These are phyloP conservation scores for Pneumocystis sp. DNA, from an alignment of 1,139 yeast genomes.

Conservation along the genomic window DNA sequence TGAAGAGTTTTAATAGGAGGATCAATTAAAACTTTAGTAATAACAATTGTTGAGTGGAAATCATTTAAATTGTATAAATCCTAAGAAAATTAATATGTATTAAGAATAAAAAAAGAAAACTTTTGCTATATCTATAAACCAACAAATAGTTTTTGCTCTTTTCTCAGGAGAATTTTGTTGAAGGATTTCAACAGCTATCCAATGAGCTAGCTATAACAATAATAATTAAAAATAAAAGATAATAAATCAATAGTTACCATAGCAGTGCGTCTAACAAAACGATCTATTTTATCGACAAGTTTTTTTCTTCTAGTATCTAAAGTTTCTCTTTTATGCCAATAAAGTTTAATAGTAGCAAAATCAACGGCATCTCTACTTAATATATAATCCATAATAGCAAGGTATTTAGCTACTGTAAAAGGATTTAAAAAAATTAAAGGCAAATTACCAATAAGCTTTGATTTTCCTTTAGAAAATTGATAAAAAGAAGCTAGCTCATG, in stretches of 20 bases:
- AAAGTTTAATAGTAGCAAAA: not conserved
- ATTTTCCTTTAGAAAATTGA: not conserved
- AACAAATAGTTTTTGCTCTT: not conserved
- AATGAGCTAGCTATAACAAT: not conserved
- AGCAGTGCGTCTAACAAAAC: not conserved
- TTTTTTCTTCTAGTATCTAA: not conserved
- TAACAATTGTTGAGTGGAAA: not conserved
- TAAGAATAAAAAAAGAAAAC: not conserved
- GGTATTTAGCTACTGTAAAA: not conserved
- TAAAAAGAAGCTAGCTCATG: not conserved
- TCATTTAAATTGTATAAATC: not conserved
- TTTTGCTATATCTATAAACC: not conserved
- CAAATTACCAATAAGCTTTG: not conserved
- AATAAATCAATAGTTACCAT: not conserved
- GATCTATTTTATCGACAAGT: not conserved
- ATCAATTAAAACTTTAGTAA: not conserved
- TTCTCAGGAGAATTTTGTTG: not conserved
- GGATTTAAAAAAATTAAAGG: not conserved
- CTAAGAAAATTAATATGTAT: not conserved
- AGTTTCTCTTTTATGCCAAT: not conserved
- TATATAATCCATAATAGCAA: constrained; percentile 1
- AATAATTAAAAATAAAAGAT: not conserved
- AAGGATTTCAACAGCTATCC: not conserved
- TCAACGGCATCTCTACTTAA: not conserved
- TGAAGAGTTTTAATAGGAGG: not conserved